A percentile compares a stretch with the other conserved stretches of the same genome.
These are phyloP conservation scores for Penicillium coffeae DNA, from an alignment of 495 filamentous ascomycete genomes.

Conservation along the genomic window DNA sequence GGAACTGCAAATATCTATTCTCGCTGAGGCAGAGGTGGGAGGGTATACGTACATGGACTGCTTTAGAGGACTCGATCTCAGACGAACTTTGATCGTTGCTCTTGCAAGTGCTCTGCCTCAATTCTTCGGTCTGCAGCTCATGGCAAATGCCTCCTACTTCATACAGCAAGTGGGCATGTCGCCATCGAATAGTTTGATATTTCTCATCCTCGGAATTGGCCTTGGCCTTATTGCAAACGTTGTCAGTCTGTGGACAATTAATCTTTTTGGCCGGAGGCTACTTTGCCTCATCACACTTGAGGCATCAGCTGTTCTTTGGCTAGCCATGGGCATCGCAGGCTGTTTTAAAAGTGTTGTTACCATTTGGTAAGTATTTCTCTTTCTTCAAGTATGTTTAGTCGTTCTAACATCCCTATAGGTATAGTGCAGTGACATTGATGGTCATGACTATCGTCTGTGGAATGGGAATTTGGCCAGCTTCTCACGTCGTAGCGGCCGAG, in stretches of 20 bases:
- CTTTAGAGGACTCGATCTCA: slow-evolving; percentile 39
- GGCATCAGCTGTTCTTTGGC: slow-evolving; percentile 22
- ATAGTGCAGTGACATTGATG: slow-evolving; percentile 27
- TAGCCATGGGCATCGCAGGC: slow-evolving; percentile 31
- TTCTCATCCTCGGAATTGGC: slow-evolving; percentile 29
- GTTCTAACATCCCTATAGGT: slow-evolving; percentile 17
- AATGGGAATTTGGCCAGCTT: slow-evolving; percentile 31
- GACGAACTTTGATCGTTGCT: slow-evolving; percentile 45
- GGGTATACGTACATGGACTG: slow-evolving; percentile 37
- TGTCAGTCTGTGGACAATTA: slow-evolving; percentile 24
- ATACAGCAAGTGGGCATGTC: slow-evolving; percentile 33
- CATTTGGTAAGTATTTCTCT: slow-evolving; percentile 22
- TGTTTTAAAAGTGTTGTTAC: slow-evolving; percentile 26
- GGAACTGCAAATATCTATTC: slow-evolving; percentile 19
- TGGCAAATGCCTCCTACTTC: slow-evolving; percentile 33
- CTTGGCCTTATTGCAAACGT: slow-evolving; percentile 30
- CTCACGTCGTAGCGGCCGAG: slow-evolving; percentile 31
- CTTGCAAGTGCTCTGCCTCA: slow-evolving; percentile 31
- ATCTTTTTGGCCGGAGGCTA: slow-evolving; percentile 23
- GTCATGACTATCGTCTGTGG: slow-evolving; percentile 24
- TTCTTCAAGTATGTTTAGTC: too few relatives aligned
- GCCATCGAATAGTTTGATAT: slow-evolving; percentile 25
- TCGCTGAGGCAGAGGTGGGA: slow-evolving; percentile 20
- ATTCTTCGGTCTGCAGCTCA: slow-evolving; percentile 30
- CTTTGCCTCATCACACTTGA: slow-evolving; percentile 18